Evolutionary conservation across 331 rosid species (phyloP), one percentile per base, ranked within the genome.

Genomic region (Quercus phellos): DNA sequence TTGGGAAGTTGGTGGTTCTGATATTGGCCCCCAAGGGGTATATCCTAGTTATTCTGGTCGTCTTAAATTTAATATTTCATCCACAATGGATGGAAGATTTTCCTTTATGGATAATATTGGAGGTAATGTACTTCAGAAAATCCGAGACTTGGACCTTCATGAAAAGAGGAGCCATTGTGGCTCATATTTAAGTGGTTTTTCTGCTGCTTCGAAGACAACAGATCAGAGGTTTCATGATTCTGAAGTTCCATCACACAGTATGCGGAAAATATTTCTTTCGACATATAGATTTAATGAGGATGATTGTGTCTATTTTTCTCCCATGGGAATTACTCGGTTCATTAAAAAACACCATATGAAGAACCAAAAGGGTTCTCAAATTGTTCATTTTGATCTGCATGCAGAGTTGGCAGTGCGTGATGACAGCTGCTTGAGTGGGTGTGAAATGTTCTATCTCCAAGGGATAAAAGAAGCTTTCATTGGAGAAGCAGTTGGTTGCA

Each of bases 401-500:
- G 79, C 70, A 54, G 90, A 85, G 80, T 84, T 82, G 46, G 86
- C 80, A 78, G 85, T 77, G 69, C 70, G 69, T 70, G 97, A 94
- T 80, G 99, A 88, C 68, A 89, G 82, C 82, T 84, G 75, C 80
- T 61, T 90, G 87, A 88, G 81, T 61, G 79, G 75, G 76, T 71
- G 58, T 43, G 84, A 85, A 79, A 68, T 60, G 82, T 70, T 75
- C 76, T 82, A 63, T 74, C 66, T 63, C 51, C 78, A 82, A 46
- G 90, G 86, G 51, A 89, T 75, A 76, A 88, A 92, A 82, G 89
- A 89, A 86, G 72, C 79, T 66, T 71, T 88, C 68, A 56, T 81
- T 69, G 94, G 93, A 82, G 94, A 90, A 81, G 97, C 90, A 75
- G 82, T 94, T 79, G 97, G 97, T 72, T 94, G 95, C 88, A 78